Conservation (phyloP, 495 filamentous ascomycete species). For the Viridothelium virens region DNA sequence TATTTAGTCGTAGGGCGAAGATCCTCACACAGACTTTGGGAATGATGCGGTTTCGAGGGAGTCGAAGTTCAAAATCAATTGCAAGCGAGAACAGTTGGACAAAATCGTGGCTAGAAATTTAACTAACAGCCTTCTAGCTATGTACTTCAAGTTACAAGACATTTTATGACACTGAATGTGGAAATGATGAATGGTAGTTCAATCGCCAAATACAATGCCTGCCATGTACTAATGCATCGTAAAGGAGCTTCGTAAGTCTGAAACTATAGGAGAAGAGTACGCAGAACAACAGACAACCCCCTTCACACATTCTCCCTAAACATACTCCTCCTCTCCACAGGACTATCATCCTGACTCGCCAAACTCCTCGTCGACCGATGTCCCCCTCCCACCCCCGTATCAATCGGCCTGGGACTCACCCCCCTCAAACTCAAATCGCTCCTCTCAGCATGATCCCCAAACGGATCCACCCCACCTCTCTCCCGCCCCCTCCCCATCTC, state of each 20-base stretch:
- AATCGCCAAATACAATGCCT: background rate
- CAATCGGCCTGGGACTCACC: constrained; percentile 36
- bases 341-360: constrained; percentile 37
- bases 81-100: too few relatives aligned
- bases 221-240: background rate
- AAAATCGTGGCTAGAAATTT: too few relatives aligned
- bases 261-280: background rate
- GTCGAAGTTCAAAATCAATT: too few relatives aligned
- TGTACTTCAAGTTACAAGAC: background rate
- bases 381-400: constrained; percentile 21
- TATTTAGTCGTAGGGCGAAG: too few relatives aligned
- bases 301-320: constrained; percentile 45
- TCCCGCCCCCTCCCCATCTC: constrained; percentile 23
- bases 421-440: constrained; percentile 32
- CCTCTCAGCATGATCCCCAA: constrained; percentile 33
- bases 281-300: background rate
- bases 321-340: constrained; percentile 49
- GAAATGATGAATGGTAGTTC: background rate
- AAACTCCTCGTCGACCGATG: constrained; percentile 23
- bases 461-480: constrained; percentile 29
- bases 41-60: too few relatives aligned
- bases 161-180: background rate
- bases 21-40: too few relatives aligned
- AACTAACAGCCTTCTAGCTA: too few relatives aligned
- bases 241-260: background rate